These are phyloP conservation scores for Wickerhamiella cacticola DNA, from an alignment of 805 yeast species.

Conservation along the genomic window DNA sequence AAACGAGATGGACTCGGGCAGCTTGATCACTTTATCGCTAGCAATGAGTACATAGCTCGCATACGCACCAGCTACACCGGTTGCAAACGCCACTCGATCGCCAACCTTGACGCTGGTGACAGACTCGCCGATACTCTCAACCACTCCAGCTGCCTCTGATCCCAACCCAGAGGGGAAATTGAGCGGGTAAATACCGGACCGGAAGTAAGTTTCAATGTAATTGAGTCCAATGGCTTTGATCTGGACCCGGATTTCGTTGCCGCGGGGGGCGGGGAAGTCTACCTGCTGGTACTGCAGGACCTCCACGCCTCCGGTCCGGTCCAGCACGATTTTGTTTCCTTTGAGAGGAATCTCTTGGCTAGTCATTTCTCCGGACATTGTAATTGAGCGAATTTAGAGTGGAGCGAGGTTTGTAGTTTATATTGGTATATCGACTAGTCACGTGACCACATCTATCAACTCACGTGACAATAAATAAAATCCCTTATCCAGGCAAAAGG, in stretches of 20 bases:
- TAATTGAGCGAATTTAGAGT: too few species aligned
- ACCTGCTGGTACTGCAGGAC: slow-evolving; percentile 8
- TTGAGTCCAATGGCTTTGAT: slow-evolving; percentile 71
- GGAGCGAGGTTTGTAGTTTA: too few species aligned
- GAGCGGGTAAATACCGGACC: slow-evolving; percentile 62
- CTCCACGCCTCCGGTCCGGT: slow-evolving; percentile 1
- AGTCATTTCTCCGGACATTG: too few species aligned
- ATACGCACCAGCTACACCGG: slow-evolving; percentile 54
- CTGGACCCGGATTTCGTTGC: slow-evolving; percentile 54
- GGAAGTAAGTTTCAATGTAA: slow-evolving; percentile 70
- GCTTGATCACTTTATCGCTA: slow-evolving; percentile 31
- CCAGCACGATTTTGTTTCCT: slow-evolving; percentile 7
- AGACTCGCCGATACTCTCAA: slow-evolving; percentile 38
- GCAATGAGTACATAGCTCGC: slow-evolving; percentile 54
- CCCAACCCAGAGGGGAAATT: slow-evolving; percentile 50
- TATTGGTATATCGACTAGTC: too few species aligned
- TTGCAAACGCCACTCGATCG: slow-evolving; percentile 48
- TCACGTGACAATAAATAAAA: too few species aligned
- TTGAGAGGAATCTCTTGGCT: not conserved
- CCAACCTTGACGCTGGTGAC: slow-evolving; percentile 39
- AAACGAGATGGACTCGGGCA: slow-evolving; percentile 40
- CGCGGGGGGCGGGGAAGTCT: slow-evolving; percentile 27
- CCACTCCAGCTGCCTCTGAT: slow-evolving; percentile 43
- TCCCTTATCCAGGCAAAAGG: too few species aligned
- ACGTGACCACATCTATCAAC: too few species aligned